Evolutionary conservation across 768 basidiomycete species (phyloP), one percentile per base, ranked within the genome.

Genomic region (Xerocomellus dryophilus): DNA sequence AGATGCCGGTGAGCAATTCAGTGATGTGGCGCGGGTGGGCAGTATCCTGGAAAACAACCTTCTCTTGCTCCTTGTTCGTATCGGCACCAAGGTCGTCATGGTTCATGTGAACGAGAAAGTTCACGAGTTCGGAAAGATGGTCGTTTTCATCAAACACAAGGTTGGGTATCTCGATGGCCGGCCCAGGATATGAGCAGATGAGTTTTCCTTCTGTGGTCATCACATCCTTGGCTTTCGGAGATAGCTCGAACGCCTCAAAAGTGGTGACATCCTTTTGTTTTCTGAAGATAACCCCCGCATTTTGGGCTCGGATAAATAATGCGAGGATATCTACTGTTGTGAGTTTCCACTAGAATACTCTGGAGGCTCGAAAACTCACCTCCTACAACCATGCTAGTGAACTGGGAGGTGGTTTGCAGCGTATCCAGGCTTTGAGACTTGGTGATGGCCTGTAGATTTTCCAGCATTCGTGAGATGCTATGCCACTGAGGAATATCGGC

Each of bases 221-320:
- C 23, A 81, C 69, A 6, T 55, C 57, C 10, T 56, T 58, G 6
- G 68, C 57, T n/a, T 61, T 57, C 1, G 77, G 72, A 2, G 76
- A 75, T 12, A 75, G 66, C 57, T 81, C 76, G 50, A 82, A 82
- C 10, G 63, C 61, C 53, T 82, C 81, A 47, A 77, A 73, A 21
- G 68, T 57, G 17, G 73, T 71, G 7, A 59, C 47, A 6, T 57
- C 38, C 15, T 53, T 42, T 20, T 54, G 46, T 40, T 63, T 65
- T 34, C 76, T 69, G n/a, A 78, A 54, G 14, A 81, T 63, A 4
- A 81, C 50, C 17, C 70, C 77, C 4, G 77, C 79, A 44, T 82
- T 82, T 53, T 82, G 81, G 0, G 72, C 70, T 25, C 65, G 65
- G 35, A 82, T 68, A 9, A 68, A 68, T 31, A 78, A 66, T 21